A percentile compares a stretch with the other conserved stretches of the same genome.
phyloP scores from a whole-genome alignment of 2,329 filamentous ascomycete species.

The Ophiostoma ips region DNA sequence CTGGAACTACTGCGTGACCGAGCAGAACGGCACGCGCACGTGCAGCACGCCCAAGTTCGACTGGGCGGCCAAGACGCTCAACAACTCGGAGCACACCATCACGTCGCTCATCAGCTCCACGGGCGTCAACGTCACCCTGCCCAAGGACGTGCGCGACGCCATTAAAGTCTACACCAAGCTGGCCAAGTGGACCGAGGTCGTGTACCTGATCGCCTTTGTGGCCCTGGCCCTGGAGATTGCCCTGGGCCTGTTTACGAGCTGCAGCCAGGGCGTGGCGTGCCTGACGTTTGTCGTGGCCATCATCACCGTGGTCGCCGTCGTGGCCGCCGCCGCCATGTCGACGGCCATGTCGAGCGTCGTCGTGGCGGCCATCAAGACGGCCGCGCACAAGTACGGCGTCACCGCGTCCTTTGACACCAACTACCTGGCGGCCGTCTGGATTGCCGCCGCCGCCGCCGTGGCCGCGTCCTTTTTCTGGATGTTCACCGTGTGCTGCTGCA shows the following conservation, averaged over 20 bases:
- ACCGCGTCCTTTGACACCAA: slow-evolving; percentile 48
- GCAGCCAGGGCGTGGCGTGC: slow-evolving; percentile 68
- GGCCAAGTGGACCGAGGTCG: slow-evolving; percentile 69
- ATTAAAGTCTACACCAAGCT: slow-evolving; percentile 62
- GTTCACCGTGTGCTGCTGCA: slow-evolving; percentile 84
- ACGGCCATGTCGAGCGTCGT: slow-evolving; percentile 62
- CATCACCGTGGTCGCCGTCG: slow-evolving; percentile 38
- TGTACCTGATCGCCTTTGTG: slow-evolving; percentile 61
- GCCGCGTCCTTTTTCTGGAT: slow-evolving; percentile 79
- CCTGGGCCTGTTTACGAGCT: slow-evolving; percentile 70
- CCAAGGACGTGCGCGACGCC: slow-evolving; percentile 49
- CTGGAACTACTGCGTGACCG: slow-evolving; percentile 72
- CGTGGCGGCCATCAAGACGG: slow-evolving; percentile 50
- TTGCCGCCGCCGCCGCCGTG: slow-evolving; percentile 64
- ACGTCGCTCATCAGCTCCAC: slow-evolving; percentile 35
- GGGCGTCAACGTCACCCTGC: slow-evolving; percentile 45
- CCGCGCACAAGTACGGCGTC: slow-evolving; percentile 59
- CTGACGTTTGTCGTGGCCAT: slow-evolving; percentile 64
- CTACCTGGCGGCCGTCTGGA: slow-evolving; percentile 64
- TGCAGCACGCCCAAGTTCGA: slow-evolving; percentile 61
- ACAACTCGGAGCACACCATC: slow-evolving; percentile 43
- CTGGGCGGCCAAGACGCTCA: slow-evolving; percentile 63
- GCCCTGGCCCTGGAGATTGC: slow-evolving; percentile 58
- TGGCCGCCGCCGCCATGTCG: slow-evolving; percentile 56
- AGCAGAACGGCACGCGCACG: slow-evolving; percentile 38